Percentiles rank a stretch among this genome's conserved stretches.
Conservation (phyloP, 2,329 filamentous ascomycete species). For the Coniochaeta sp. region DNA sequence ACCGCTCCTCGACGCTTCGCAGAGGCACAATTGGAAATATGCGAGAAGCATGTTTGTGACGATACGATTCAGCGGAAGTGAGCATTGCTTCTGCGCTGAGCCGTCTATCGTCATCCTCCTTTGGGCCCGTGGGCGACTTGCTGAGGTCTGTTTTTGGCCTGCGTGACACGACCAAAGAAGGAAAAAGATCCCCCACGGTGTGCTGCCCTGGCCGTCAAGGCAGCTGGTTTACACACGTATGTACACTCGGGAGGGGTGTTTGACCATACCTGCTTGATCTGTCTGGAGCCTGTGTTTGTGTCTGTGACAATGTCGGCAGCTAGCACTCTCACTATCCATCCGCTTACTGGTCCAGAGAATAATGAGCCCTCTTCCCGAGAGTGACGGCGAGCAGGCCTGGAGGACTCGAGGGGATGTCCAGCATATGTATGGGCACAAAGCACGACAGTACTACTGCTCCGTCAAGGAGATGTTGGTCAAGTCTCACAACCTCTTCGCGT, state of each 20-base stretch:
- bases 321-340: not conserved
- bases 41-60: not conserved
- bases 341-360: not conserved
- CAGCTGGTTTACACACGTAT: not conserved
- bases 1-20: not conserved
- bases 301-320: not conserved
- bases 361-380: not conserved
- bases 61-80: not conserved
- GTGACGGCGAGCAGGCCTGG: not conserved
- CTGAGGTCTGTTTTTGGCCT: not conserved
- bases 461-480: not conserved
- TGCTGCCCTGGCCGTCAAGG: not conserved
- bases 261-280: not conserved
- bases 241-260: not conserved
- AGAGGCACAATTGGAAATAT: not conserved
- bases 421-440: constrained; percentile 3
- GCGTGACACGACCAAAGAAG: not conserved
- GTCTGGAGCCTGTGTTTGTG: not conserved
- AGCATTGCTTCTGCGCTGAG: not conserved
- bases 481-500: constrained; percentile 1
- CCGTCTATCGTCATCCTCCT: not conserved
- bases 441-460: not conserved
- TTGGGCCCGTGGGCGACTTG: not conserved
- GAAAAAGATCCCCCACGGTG: not conserved
- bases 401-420: not conserved